These are phyloP conservation scores for Megacollybia platyphylla DNA, from an alignment of 1,284 basidiomycete species.

Conservation along the genomic window DNA sequence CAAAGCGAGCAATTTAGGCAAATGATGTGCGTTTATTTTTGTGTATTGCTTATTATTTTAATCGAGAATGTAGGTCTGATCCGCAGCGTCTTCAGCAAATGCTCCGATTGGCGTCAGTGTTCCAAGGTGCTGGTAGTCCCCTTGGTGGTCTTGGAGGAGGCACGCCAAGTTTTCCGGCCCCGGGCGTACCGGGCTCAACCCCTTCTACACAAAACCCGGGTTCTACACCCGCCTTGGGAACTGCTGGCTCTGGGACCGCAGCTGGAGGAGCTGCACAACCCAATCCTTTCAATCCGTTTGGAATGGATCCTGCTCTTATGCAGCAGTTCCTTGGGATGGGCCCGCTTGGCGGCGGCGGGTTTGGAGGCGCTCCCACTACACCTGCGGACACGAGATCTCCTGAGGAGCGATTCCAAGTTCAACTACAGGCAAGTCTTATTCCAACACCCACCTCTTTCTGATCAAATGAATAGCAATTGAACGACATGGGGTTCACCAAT, in stretches of 20 bases:
- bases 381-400: constrained; percentile 63
- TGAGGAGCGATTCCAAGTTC: constrained; percentile 83
- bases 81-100: constrained; percentile 70
- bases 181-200: constrained; percentile 13
- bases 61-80: constrained; percentile 40
- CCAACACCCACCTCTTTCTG: constrained; percentile 4
- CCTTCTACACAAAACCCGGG: constrained; percentile 14
- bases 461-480: constrained; percentile 48
- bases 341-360: constrained; percentile 15
- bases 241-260: constrained; percentile 9
- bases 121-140: constrained; percentile 29
- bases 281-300: constrained; percentile 19
- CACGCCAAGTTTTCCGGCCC: constrained; percentile 43
- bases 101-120: constrained; percentile 65
- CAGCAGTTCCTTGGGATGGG: constrained; percentile 29
- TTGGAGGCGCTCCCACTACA: constrained; percentile 24
- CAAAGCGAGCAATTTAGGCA: constrained; percentile 72
- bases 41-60: neutral
- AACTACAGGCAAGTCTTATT: constrained; percentile 47
- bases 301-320: constrained; percentile 34
- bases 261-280: constrained; percentile 14
- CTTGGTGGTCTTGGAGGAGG: constrained; percentile 11
- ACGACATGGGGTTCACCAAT: constrained; percentile 81
- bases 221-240: constrained; percentile 13
- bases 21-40: constrained; percentile 48